A percentile compares a stretch with the other conserved stretches of the same genome.
phyloP scores from a whole-genome alignment of 2,329 filamentous ascomycete genomes.

The Pleurostoma richardsiae region DNA sequence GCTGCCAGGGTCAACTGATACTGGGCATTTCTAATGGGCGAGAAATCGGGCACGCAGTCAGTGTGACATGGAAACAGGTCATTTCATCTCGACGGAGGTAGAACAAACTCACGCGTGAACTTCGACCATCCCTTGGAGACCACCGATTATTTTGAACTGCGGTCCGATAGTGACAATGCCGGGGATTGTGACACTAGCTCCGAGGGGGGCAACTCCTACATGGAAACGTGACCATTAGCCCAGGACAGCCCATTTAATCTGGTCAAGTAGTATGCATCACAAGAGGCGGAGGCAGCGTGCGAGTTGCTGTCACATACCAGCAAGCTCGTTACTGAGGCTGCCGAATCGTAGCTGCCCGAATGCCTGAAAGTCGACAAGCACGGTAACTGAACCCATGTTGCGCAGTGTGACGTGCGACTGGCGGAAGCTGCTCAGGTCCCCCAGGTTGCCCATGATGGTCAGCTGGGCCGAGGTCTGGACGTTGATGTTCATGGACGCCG shows the following conservation, averaged over 20 bases:
- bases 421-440: neutral
- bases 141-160: neutral
- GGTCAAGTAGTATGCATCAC: no score
- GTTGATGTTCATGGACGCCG: neutral
- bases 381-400: neutral
- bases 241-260: no score
- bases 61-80: no score
- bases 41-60: no score
- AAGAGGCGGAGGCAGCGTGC: no score
- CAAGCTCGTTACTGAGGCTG: neutral
- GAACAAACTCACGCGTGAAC: no score
- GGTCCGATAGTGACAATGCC: slow-evolving; percentile 4
- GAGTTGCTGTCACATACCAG: neutral
- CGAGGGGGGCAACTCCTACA: neutral
- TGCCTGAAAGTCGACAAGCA: neutral
- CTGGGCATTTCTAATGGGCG: no score
- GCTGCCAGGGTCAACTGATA: no score
- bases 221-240: neutral
- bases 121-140: no score
- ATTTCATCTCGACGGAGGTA: no score
- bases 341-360: neutral
- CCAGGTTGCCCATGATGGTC: neutral
- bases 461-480: neutral
- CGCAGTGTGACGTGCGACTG: neutral
- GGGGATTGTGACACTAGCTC: neutral